These are phyloP conservation scores for Torulaspora quercuum DNA, from an alignment of 805 yeast genomes.

Conservation along the genomic window DNA sequence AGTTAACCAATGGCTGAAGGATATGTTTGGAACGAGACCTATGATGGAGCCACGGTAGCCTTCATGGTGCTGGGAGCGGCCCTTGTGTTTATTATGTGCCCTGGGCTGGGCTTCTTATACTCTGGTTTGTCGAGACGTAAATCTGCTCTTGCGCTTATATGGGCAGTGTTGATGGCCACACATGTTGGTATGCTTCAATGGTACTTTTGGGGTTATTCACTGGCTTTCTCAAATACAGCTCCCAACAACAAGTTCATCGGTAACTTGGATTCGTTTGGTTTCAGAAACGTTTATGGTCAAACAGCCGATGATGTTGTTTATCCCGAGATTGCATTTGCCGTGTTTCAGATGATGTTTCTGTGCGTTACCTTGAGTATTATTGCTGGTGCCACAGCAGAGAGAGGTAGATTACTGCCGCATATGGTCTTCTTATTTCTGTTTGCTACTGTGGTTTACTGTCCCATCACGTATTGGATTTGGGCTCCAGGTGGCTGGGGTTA, in stretches of 20 bases:
- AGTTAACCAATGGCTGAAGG: conserved; percentile 18
- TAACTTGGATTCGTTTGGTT: conserved; percentile 76
- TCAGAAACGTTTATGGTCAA: conserved; percentile 60
- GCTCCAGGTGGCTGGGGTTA: conserved; percentile 90
- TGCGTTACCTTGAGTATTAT: conserved; percentile 89
- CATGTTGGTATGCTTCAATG: conserved; percentile 80
- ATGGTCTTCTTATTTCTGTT: conserved; percentile 79
- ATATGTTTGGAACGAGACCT: conserved; percentile 34
- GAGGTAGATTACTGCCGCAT: conserved; percentile 85
- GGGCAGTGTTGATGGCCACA: conserved; percentile 72
- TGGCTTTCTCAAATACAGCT: conserved; percentile 80
- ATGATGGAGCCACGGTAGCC: conserved; percentile 47
- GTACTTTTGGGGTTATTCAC: conserved; percentile 98
- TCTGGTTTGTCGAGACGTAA: conserved; percentile 89
- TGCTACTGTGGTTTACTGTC: conserved; percentile 91
- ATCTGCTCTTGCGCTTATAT: conserved; percentile 81
- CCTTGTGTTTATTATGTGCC: conserved; percentile 85
- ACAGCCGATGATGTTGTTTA: conserved; percentile 44
- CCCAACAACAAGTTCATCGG: conserved; percentile 79
- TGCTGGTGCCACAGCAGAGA: conserved; percentile 89
- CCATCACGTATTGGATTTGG: conserved; percentile 97
- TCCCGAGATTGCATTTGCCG: conserved; percentile 82
- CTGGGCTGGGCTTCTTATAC: conserved; percentile 89
- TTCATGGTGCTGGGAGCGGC: conserved; percentile 61
- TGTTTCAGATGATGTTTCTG: conserved; percentile 86